These are phyloP conservation scores for Phytophthora sojae DNA, from an alignment of 352 stramenopile genomes.

Conservation along the genomic window DNA sequence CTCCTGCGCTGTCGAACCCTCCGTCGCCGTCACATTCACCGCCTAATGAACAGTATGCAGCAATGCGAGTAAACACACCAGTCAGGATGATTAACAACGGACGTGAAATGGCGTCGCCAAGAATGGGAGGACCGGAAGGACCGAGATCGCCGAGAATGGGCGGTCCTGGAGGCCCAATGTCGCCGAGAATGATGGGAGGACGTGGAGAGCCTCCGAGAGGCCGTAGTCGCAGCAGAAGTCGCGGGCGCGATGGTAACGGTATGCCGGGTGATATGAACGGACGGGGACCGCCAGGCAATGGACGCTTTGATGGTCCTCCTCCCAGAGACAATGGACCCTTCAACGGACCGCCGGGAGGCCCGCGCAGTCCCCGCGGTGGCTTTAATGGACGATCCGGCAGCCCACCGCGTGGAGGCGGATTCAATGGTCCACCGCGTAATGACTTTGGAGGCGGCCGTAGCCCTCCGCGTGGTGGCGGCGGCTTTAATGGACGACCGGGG, in stretches of 20 bases:
- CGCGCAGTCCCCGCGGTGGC: neutral
- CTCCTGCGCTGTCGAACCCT: constrained; percentile 29
- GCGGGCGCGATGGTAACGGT: constrained; percentile 38
- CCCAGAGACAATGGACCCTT: constrained; percentile 25
- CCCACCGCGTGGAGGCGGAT: constrained; percentile 8
- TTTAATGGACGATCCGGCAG: constrained; percentile 7
- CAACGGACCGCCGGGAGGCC: constrained; percentile 16
- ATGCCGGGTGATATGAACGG: constrained; percentile 39
- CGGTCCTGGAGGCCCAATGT: constrained; percentile 3
- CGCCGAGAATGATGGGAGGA: constrained; percentile 4
- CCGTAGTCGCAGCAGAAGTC: constrained; percentile 51
- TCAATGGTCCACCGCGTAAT: constrained; percentile 9
- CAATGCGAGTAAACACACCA: constrained; percentile 23
- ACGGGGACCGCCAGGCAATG: constrained; percentile 33
- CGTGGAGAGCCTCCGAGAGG: constrained; percentile 9
- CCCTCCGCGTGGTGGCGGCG: constrained; percentile 11
- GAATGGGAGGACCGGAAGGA: constrained; percentile 20
- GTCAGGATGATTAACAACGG: constrained; percentile 42
- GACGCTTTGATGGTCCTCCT: constrained; percentile 33
- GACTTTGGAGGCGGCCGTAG: constrained; percentile 1
- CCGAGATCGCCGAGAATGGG: constrained; percentile 25
- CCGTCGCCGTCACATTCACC: constrained; percentile 24
- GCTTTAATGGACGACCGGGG: constrained; percentile 20
- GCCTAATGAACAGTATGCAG: constrained; percentile 42
- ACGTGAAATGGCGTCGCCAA: constrained; percentile 37